Conservation (phyloP, 371 early-diverging fungal genomes). For the Vairimorpha ceranae region DNA sequence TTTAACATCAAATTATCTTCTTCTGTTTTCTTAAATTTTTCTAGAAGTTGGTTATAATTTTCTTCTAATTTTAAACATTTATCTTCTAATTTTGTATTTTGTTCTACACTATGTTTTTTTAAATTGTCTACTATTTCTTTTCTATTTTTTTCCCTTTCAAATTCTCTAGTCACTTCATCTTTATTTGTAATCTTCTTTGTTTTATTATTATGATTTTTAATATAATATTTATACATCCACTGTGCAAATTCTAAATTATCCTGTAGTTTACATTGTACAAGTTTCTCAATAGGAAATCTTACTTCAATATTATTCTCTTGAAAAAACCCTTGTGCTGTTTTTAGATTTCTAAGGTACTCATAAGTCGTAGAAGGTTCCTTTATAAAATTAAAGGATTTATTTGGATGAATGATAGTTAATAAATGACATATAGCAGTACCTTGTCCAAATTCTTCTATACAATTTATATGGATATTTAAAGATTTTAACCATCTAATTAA, state of each 20-base stretch:
- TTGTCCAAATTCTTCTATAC: conserved; percentile 38
- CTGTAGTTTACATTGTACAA: conserved; percentile 39
- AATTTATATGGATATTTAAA: conserved; percentile 11
- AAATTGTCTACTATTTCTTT: conserved; percentile 2
- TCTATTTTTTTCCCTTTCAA: not conserved
- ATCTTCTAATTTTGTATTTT: not conserved
- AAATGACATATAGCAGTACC: conserved; percentile 24
- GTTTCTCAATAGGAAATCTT: conserved; percentile 43
- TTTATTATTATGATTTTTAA: not conserved
- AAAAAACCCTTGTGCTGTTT: conserved; percentile 28
- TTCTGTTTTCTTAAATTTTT: not conserved
- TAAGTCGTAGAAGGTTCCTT: conserved; percentile 7
- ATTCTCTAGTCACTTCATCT: not conserved
- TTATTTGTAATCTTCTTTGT: not conserved
- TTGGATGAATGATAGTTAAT: conserved; percentile 13
- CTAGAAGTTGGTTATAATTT: conserved; percentile 5
- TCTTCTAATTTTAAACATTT: not conserved
- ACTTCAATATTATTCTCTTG: conserved; percentile 17
- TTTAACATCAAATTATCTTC: not conserved
- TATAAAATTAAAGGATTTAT: conserved; percentile 11
- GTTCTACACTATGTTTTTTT: not conserved
- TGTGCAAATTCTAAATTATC: conserved; percentile 54
- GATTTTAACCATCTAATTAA: conserved; percentile 30
- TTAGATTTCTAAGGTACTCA: conserved; percentile 43
- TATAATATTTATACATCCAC: conserved; percentile 38